Percentiles rank a stretch among this genome's conserved stretches.
Conservation (phyloP, 139 green algal species). For the Chlorella sp. region DNA sequence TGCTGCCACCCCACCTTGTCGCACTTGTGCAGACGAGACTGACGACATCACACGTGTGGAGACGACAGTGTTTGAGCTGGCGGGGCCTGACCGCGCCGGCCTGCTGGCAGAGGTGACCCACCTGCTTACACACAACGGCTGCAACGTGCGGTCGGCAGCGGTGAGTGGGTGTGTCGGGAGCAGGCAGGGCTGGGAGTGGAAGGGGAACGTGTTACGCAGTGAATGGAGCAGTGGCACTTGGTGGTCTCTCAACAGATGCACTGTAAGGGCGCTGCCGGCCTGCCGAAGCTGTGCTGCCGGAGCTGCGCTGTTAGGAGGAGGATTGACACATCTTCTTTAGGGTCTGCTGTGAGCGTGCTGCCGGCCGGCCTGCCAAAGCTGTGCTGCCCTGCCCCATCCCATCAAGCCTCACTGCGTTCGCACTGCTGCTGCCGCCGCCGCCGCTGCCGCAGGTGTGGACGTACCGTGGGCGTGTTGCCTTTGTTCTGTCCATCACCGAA, state of each 20-base stretch:
- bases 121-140: conserved; percentile 83
- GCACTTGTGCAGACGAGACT: conserved; percentile 53
- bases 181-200: neutral
- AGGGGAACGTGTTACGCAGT: neutral
- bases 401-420: neutral
- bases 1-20: neutral
- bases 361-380: neutral
- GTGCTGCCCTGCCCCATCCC: neutral
- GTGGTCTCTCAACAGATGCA: no score
- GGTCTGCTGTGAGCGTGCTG: no score
- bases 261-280: no score
- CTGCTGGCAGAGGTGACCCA: conserved; percentile 87
- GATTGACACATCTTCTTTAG: no score
- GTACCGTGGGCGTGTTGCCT: conserved; percentile 75
- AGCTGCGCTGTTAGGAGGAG: no score
- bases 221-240: no score
- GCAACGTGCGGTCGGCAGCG: conserved; percentile 85
- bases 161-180: conserved; percentile 49
- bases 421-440: neutral
- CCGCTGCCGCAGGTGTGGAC: conserved; percentile 81
- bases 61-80: conserved; percentile 90
- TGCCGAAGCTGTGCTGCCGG: no score
- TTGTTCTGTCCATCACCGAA: conserved; percentile 85
- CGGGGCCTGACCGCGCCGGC: conserved; percentile 82
- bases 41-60: conserved; percentile 47